Evolutionary conservation across 768 basidiomycete species (phyloP).

Genomic region (Leucosporidium creatinivorum): DNA sequence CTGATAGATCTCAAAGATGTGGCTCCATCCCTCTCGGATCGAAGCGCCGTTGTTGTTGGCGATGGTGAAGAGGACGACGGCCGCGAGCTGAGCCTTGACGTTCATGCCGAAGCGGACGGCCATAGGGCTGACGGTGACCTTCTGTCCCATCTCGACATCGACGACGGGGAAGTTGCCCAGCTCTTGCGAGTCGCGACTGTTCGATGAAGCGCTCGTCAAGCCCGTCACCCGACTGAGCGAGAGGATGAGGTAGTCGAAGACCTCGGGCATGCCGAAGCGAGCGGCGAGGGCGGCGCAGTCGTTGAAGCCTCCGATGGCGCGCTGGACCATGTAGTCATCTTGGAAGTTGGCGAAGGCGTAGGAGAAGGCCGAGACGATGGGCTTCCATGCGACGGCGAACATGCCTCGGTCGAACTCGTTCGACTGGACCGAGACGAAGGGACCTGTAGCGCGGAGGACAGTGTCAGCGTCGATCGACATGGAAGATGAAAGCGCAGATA

Average conservation of each 20-base stretch:
- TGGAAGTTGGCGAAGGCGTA: slow-evolving; percentile 94
- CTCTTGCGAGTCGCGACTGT: slow-evolving; percentile 49
- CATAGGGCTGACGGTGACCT: slow-evolving; percentile 79
- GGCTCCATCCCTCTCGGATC: slow-evolving; percentile 82
- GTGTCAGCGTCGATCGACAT: background rate
- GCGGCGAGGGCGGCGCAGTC: slow-evolving; percentile 91
- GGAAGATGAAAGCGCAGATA: background rate
- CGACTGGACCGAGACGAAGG: slow-evolving; percentile 70
- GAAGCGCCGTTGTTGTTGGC: slow-evolving; percentile 93
- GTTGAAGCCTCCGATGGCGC: slow-evolving; percentile 88
- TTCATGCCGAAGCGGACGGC: slow-evolving; percentile 92
- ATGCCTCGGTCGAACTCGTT: slow-evolving; percentile 77
- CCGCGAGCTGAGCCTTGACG: slow-evolving; percentile 89
- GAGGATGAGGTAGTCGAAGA: slow-evolving; percentile 91
- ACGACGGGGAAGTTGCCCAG: slow-evolving; percentile 74
- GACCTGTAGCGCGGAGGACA: slow-evolving; percentile 44
- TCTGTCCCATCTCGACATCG: slow-evolving; percentile 72
- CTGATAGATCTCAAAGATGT: slow-evolving; percentile 99
- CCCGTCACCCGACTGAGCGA: slow-evolving; percentile 88
- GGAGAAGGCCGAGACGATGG: slow-evolving; percentile 85
- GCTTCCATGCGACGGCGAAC: slow-evolving; percentile 90
- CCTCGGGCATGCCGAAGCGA: slow-evolving; percentile 80
- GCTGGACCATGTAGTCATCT: slow-evolving; percentile 93
- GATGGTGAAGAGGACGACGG: slow-evolving; percentile 94
- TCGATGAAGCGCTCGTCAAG: slow-evolving; percentile 57